Conservation (phyloP, 495 filamentous ascomycete species). For the Penicillium bialowiezense region DNA sequence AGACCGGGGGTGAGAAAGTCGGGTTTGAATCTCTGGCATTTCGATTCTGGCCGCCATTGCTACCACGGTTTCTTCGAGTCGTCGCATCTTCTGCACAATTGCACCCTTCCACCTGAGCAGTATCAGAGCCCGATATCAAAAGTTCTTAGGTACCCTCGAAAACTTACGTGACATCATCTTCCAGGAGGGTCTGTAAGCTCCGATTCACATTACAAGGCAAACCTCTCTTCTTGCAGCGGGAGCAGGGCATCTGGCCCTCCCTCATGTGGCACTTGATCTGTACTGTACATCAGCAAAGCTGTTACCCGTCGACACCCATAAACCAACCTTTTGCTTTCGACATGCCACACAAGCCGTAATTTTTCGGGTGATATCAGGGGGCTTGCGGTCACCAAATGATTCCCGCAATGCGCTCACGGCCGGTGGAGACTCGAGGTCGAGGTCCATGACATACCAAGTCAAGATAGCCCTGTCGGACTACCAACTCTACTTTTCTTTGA, state of each 20-base stretch:
- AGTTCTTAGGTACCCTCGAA: not conserved
- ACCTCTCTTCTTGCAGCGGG: slow-evolving; percentile 28
- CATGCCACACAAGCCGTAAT: slow-evolving; percentile 42
- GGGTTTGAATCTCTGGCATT: slow-evolving; percentile 17
- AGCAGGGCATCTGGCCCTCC: slow-evolving; percentile 30
- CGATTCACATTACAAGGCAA: slow-evolving; percentile 33
- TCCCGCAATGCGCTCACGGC: slow-evolving; percentile 27
- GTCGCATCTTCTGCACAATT: slow-evolving; percentile 20
- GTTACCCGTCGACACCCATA: not conserved
- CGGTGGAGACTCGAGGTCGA: slow-evolving; percentile 16
- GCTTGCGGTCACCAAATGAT: slow-evolving; percentile 34
- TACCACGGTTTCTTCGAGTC: slow-evolving; percentile 24
- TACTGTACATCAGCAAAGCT: not conserved
- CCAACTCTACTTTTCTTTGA: too few species aligned
- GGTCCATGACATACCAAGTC: slow-evolving; percentile 8
- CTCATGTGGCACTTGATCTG: slow-evolving; percentile 46
- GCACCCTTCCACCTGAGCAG: slow-evolving; percentile 31
- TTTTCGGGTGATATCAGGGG: slow-evolving; percentile 36
- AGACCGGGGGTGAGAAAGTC: not conserved
- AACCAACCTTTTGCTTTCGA: slow-evolving; percentile 34
- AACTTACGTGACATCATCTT: slow-evolving; percentile 32
- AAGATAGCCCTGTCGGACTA: too few species aligned
- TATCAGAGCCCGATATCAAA: not conserved
- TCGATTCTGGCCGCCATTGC: slow-evolving; percentile 21
- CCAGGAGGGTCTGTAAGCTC: slow-evolving; percentile 36